phyloP scores from a whole-genome alignment of 345 rosid genomes.

The Linum tenue region DNA sequence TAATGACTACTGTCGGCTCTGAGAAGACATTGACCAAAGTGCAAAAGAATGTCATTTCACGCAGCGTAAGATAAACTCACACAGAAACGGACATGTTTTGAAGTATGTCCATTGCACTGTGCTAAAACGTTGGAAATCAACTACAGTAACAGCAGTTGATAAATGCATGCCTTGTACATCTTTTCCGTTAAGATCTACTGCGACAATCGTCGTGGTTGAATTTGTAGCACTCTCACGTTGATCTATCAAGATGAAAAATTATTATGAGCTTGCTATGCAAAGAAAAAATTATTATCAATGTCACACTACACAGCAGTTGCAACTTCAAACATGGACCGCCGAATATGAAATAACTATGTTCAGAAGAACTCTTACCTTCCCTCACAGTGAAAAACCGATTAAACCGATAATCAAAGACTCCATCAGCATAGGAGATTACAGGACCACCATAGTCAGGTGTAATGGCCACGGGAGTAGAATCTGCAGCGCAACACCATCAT shows the following conservation, averaged over 20 bases:
- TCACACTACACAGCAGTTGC: not conserved
- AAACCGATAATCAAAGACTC: constrained; percentile 63
- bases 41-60: constrained; percentile 5
- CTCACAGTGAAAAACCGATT: constrained; percentile 59
- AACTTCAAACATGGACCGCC: not conserved
- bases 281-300: not conserved
- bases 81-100: not conserved
- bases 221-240: constrained; percentile 47
- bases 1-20: constrained; percentile 66
- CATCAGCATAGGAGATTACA: constrained; percentile 69
- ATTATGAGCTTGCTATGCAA: constrained; percentile 4
- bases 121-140: not conserved
- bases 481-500: constrained; percentile 17
- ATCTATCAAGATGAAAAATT: constrained; percentile 33
- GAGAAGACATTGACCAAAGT: constrained; percentile 8
- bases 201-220: constrained; percentile 51
- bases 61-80: constrained; percentile 4
- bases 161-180: constrained; percentile 41
- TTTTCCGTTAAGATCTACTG: constrained; percentile 35
- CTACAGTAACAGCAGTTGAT: not conserved
- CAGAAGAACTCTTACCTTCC: constrained; percentile 48
- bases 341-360: not conserved
- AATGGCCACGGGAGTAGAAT: constrained; percentile 49
- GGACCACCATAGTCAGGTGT: constrained; percentile 78
- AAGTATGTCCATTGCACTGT: not conserved